Percentiles rank a stretch among this genome's conserved stretches.
phyloP scores from a whole-genome alignment of 1,139 yeast genomes.

The Candida buenavistaensis region DNA sequence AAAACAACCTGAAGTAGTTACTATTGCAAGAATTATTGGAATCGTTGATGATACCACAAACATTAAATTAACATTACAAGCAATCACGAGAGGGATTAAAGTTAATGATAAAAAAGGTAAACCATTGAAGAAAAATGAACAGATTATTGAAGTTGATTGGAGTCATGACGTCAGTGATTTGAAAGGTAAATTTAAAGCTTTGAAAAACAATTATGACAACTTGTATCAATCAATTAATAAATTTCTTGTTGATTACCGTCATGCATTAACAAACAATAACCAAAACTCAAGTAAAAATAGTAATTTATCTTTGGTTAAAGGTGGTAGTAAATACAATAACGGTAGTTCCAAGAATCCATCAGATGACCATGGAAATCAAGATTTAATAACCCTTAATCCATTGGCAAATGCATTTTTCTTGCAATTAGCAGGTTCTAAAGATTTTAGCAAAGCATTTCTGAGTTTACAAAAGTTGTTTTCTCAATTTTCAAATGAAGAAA shows the following conservation, averaged over 20 bases:
- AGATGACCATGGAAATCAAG: constrained; percentile 15
- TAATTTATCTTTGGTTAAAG: constrained; percentile 12
- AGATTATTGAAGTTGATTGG: constrained; percentile 30
- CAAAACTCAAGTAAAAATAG: constrained; percentile 10
- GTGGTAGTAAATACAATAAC: constrained; percentile 3
- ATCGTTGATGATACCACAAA: constrained; percentile 46
- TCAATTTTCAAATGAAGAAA: constrained; percentile 24
- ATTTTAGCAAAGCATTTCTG: constrained; percentile 41
- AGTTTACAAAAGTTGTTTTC: constrained; percentile 36
- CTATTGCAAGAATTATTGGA: constrained; percentile 52
- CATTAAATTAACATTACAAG: constrained; percentile 53
- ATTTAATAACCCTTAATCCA: constrained; percentile 57
- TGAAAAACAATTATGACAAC: constrained; percentile 24
- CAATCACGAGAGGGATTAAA: constrained; percentile 47
- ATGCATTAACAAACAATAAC: constrained; percentile 20
- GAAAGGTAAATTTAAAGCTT: constrained; percentile 21
- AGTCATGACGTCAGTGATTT: constrained; percentile 20
- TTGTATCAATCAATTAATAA: constrained; percentile 43
- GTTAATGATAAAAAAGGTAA: constrained; percentile 9
- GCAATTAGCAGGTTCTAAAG: constrained; percentile 51
- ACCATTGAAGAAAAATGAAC: constrained; percentile 25
- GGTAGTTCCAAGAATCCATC: not conserved
- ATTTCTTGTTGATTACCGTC: constrained; percentile 44
- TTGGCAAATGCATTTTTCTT: constrained; percentile 59
- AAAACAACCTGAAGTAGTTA: constrained; percentile 29